Evolutionary conservation across 108 stramenopile genomes (phyloP).

Genomic region (Pseudonitzschia multiseries): DNA sequence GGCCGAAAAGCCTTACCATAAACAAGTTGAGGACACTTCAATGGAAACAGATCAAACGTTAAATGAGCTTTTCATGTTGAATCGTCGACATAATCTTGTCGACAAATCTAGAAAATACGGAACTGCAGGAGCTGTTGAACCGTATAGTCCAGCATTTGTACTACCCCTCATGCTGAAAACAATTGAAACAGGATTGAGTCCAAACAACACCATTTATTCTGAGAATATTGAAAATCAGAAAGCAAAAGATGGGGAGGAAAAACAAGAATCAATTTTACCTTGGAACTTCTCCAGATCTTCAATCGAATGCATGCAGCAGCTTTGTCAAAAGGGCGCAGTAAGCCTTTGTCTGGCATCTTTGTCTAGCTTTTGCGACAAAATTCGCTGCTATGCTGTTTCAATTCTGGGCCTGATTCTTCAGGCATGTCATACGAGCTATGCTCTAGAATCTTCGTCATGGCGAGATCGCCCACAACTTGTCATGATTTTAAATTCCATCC

Average conservation of each 20-base stretch:
- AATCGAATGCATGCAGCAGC: conserved; percentile 21
- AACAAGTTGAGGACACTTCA: neutral
- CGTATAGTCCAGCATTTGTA: conserved; percentile 79
- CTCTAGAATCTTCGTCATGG: conserved; percentile 60
- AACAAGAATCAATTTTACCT: neutral
- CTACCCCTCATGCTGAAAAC: conserved; percentile 55
- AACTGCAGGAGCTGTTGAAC: conserved; percentile 24
- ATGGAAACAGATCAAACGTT: neutral
- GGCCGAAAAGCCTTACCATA: neutral
- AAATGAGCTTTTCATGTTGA: neutral
- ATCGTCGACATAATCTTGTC: neutral
- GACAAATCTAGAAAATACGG: neutral
- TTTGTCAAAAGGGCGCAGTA: conserved; percentile 65
- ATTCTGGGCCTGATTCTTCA: conserved; percentile 57
- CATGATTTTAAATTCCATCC: conserved; percentile 78
- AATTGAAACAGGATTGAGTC: conserved; percentile 14
- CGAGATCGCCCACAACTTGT: conserved; percentile 72
- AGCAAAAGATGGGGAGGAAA: neutral
- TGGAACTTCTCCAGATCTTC: conserved; percentile 11
- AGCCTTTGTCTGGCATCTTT: conserved; percentile 58
- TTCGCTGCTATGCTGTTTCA: conserved; percentile 55
- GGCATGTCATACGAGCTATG: conserved; percentile 54
- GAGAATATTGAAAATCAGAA: neutral
- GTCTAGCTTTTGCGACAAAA: conserved; percentile 52
- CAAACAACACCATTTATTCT: neutral